A percentile compares a stretch with the other conserved stretches of the same genome.
Conservation (phyloP, 441 rosid species). For the Gossypium gossypioides region DNA sequence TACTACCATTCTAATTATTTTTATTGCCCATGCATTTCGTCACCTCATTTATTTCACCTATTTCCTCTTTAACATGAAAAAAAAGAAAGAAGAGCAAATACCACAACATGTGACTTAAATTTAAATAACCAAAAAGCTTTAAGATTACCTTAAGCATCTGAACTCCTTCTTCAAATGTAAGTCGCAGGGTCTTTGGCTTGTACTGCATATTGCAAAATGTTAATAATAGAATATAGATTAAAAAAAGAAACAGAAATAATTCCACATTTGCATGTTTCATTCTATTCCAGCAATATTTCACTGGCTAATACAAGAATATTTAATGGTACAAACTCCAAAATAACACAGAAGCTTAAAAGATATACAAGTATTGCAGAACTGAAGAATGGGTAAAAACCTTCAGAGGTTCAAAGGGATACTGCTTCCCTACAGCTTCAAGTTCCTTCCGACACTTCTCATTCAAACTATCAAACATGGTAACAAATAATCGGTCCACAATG, state of each 20-base stretch:
- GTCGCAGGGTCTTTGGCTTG: slow-evolving; percentile 48
- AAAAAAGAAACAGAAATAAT: neutral
- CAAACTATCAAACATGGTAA: slow-evolving; percentile 55
- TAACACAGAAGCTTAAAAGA: neutral
- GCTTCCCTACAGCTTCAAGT: slow-evolving; percentile 62
- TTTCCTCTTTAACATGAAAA: neutral
- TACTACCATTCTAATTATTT: neutral
- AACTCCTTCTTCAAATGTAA: slow-evolving; percentile 74
- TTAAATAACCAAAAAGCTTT: neutral
- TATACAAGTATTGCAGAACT: neutral
- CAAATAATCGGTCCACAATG: slow-evolving; percentile 60
- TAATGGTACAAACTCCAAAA: neutral
- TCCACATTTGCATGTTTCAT: neutral
- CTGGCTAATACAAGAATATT: neutral
- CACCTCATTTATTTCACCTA: neutral
- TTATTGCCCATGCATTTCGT: neutral
- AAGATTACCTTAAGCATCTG: slow-evolving; percentile 73
- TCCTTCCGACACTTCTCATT: slow-evolving; percentile 59
- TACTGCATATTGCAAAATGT: slow-evolving; percentile 43
- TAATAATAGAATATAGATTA: slow-evolving; percentile 20
- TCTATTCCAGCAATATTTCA: neutral
- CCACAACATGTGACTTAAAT: neutral
- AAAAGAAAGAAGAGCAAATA: neutral
- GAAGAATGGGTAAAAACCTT: slow-evolving; percentile 39
- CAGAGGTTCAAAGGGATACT: slow-evolving; percentile 71